A percentile compares a stretch with the other conserved stretches of the same genome.
Conservation (phyloP, 768 basidiomycete genomes). For the Hirschioporus abietinus region DNA sequence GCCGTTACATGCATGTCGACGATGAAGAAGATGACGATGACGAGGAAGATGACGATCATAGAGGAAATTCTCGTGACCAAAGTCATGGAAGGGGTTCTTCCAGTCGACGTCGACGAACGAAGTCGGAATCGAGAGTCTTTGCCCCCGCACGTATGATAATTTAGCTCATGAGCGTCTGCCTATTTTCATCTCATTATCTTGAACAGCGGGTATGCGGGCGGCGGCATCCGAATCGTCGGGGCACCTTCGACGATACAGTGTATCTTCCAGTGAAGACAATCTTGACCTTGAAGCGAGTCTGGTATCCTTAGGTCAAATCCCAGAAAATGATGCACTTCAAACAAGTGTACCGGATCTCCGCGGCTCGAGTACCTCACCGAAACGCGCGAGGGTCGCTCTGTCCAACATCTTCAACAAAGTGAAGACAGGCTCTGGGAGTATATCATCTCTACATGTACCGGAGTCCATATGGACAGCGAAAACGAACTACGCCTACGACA, state of each 20-base stretch:
- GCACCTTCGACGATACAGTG: constrained; percentile 30
- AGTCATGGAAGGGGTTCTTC: constrained; percentile 1
- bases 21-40: constrained; percentile 58
- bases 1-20: constrained; percentile 43
- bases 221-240: not conserved
- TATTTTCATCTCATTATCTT: not conserved
- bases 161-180: not conserved
- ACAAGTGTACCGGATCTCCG: not conserved
- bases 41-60: constrained; percentile 35
- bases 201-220: not conserved
- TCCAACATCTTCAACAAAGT: constrained; percentile 47
- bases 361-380: constrained; percentile 19
- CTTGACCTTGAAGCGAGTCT: constrained; percentile 37
- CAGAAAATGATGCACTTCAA: constrained; percentile 11
- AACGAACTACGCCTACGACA: constrained; percentile 78
- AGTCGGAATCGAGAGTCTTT: not conserved
- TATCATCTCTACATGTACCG: constrained; percentile 29
- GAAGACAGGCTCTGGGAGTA: constrained; percentile 38
- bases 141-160: not conserved
- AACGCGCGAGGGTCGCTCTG: constrained; percentile 25
- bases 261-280: constrained; percentile 47
- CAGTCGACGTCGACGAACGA: not conserved
- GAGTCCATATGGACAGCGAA: constrained; percentile 72
- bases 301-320: constrained; percentile 22
- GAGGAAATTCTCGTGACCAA: constrained; percentile 17